A percentile compares a stretch with the other conserved stretches of the same genome.
Conservation (phyloP, 163 green algal genomes). For the Trebouxiophyceae sp. region DNA sequence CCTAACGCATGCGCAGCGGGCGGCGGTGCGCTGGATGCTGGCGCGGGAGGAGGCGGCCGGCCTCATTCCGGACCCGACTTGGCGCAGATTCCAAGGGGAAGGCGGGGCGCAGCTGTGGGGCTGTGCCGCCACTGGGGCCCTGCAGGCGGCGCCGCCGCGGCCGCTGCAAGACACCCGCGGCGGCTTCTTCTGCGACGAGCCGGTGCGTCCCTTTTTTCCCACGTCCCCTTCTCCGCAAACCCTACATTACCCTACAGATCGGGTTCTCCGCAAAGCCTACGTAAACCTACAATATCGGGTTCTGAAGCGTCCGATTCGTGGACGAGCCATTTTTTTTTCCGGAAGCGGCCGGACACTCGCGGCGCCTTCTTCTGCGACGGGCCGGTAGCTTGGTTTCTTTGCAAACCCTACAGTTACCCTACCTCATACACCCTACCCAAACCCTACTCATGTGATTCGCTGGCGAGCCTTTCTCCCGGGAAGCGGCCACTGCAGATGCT, state of each 20-base stretch:
- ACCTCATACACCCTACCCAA: no score
- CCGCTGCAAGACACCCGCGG: conserved; percentile 40
- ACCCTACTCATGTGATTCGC: no score
- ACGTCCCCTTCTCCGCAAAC: no score
- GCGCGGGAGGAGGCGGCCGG: conserved; percentile 30
- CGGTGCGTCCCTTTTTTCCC: conserved; percentile 33
- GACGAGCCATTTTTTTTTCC: no score
- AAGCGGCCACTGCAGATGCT: conserved; percentile 32
- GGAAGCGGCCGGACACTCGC: conserved; percentile 25
- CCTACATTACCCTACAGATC: no score
- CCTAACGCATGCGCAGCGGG: conserved; percentile 26
- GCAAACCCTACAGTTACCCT: no score
- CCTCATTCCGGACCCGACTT: conserved; percentile 29
- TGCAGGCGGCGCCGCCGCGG: conserved; percentile 24
- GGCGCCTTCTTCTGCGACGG: conserved; percentile 90
- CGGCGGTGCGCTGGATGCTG: conserved; percentile 73
- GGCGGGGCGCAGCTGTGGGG: conserved; percentile 18
- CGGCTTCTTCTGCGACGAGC: conserved; percentile 88
- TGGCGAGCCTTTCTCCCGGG: no score
- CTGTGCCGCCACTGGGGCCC: conserved; percentile 19
- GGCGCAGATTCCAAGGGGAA: conserved; percentile 19
- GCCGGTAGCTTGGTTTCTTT: conserved; percentile 40
- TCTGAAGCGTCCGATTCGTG: no score
- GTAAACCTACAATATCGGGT: no score
- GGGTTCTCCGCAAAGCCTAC: no score